Percentiles rank a stretch among this genome's conserved stretches.
Conservation (phyloP, 1,139 yeast species). For the Magnusiomyces magnusii region DNA sequence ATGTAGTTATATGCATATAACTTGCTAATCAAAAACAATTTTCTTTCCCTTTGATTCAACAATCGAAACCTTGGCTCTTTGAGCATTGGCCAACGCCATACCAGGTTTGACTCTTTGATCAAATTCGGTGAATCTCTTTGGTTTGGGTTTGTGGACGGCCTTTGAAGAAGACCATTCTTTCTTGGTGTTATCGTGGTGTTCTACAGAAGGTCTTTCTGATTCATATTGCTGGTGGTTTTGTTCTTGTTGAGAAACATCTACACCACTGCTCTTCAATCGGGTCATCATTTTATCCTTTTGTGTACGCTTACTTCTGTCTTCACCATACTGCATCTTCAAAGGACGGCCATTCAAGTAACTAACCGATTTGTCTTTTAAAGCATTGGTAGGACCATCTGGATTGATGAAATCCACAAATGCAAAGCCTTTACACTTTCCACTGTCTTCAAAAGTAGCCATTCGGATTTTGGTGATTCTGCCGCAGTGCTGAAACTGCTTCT, state of each 20-base stretch:
- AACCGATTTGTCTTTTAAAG: conserved; percentile 65
- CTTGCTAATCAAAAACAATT: conserved; percentile 45
- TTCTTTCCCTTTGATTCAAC: conserved; percentile 90
- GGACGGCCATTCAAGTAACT: conserved; percentile 64
- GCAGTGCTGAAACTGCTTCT: conserved; percentile 66
- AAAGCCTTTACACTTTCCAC: conserved; percentile 95
- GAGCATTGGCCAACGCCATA: conserved; percentile 81
- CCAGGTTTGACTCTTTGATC: conserved; percentile 63
- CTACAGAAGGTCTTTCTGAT: not conserved
- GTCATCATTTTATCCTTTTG: conserved; percentile 36
- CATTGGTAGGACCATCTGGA: conserved; percentile 74
- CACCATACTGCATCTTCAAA: conserved; percentile 86
- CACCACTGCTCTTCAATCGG: not conserved
- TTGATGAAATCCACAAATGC: conserved; percentile 84
- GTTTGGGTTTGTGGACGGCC: conserved; percentile 21
- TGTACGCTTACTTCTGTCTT: conserved; percentile 79
- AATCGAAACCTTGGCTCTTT: conserved; percentile 83
- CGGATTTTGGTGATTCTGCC: conserved; percentile 78
- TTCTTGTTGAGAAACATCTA: not conserved
- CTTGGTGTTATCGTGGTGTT: conserved; percentile 5
- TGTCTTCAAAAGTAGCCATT: conserved; percentile 96
- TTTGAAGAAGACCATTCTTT: conserved; percentile 5
- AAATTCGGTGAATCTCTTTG: conserved; percentile 24
- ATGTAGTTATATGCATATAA: not conserved
- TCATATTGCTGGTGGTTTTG: too few species aligned